Base-by-base conservation (phyloP, 495 filamentous ascomycete species). In the Aspergillus haitiensis region DNA sequence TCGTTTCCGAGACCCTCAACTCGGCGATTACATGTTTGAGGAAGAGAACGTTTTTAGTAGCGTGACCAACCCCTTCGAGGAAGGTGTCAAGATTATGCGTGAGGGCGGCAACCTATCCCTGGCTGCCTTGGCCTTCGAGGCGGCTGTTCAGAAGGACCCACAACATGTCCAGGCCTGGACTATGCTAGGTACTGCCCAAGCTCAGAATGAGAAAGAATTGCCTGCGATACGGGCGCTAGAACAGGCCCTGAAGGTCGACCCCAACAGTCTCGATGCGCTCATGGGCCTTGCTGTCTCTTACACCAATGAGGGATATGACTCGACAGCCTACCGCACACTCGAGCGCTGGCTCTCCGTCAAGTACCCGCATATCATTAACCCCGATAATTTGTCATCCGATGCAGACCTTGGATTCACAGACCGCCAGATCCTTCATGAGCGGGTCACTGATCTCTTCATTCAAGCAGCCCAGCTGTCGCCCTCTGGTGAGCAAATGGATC, bases 261-360 rank as follows among this genome's bases (percentile, higher is more conserved):
- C 91, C 2, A 84, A 85, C 64, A 97, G 96, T 66, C 82, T 96
- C 7, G 81, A 89, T 42, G 93, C 94, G 2, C 79, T 98, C 34
- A 97, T 99, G 92, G 92, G 90, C 5, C 81, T 99, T 16, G 91
- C 93, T 42, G 94, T 99, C 44, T 93, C 88, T n/a, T 99, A 98
- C 74, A 98, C 95, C 36, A 99, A 99, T 76, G 94, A 99, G 74
- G 94, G 93, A 60, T 98, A 98, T 78, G 94, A 98, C 70, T 90
- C 87, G 62, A 93, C 91, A 18, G 95, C 94, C 59, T 99, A 98
- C 79, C 89, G 93, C 32, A 97, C 93, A 15, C 83, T 99, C 13
- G 95, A 99, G 77, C 90, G 92, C 64, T 99, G 94, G 94, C 84
- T 99, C 49, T 86, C 88, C 10, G 83, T 89, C 72, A 96, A 94